Percentiles rank a stretch among this genome's conserved stretches.
Evolutionary conservation across 345 rosid genomes (phyloP).

Genomic region (Syzygium jambos): DNA sequence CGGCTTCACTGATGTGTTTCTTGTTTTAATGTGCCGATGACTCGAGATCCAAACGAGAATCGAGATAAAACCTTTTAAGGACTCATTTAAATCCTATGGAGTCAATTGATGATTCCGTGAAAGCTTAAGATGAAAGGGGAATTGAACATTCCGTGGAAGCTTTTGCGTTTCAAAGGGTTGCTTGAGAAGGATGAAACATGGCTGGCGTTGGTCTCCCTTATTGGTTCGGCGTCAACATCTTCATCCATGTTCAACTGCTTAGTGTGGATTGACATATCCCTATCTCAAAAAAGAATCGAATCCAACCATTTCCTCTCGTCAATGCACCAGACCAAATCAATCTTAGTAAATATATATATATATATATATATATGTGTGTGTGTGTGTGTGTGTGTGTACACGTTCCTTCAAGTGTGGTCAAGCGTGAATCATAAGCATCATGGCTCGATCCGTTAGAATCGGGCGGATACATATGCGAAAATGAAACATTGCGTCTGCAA

Average conservation of each 20-base stretch:
- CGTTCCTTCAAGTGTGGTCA: background rate
- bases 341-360: rapidly evolving
- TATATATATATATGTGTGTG: no score
- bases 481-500: background rate
- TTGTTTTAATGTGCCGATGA: no score
- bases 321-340: rapidly evolving
- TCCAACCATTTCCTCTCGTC: background rate
- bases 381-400: no score
- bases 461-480: background rate
- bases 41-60: no score
- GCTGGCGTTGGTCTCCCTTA: background rate
- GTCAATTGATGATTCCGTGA: no score
- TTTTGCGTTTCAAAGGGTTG: background rate
- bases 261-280: background rate
- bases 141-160: background rate
- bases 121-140: no score
- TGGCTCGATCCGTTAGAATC: background rate
- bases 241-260: background rate
- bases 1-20: no score
- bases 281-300: background rate
- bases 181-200: background rate
- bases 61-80: no score
- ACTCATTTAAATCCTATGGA: no score
- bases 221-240: background rate
- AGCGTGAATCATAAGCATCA: background rate